Evolutionary conservation across 345 rosid genomes (phyloP).

Genomic region (Hirschfeldia incana): DNA sequence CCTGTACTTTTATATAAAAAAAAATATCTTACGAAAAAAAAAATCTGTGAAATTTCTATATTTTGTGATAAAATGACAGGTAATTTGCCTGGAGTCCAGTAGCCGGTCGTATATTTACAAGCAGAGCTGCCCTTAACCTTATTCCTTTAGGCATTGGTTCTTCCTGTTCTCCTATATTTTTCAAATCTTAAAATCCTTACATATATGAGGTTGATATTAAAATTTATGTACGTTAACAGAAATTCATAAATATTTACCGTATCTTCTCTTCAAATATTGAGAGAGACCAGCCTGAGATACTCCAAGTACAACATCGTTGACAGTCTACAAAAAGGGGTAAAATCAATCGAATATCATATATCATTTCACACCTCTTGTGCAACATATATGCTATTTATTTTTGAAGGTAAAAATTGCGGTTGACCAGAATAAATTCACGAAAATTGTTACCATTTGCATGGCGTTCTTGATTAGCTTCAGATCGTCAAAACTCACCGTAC

Average conservation of each 20-base stretch:
- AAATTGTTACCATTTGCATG: constrained; percentile 41
- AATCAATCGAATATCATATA: neutral
- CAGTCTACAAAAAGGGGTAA: constrained; percentile 35
- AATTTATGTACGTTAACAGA: neutral
- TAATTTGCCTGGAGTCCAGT: constrained; percentile 53
- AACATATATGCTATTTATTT: neutral
- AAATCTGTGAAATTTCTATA: neutral
- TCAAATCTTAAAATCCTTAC: neutral
- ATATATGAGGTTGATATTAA: neutral
- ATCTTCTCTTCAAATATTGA: constrained; percentile 52
- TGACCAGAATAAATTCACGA: constrained; percentile 11
- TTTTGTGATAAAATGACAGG: neutral
- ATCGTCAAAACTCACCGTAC: constrained; percentile 54
- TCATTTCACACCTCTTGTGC: neutral
- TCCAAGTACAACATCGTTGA: constrained; percentile 72
- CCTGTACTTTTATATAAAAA: constrained; percentile 27
- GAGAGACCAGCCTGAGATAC: constrained; percentile 68
- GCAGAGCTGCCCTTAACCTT: constrained; percentile 51
- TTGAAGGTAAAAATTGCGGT: neutral
- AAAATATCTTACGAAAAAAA: neutral
- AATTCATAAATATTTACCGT: constrained; percentile 37
- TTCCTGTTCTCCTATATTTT: constrained; percentile 16
- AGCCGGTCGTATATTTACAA: constrained; percentile 57
- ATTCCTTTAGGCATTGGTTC: constrained; percentile 43
- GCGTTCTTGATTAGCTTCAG: constrained; percentile 45